A percentile compares a stretch with the other conserved stretches of the same genome.
phyloP scores from a whole-genome alignment of 176 grass and related monocot genomes.

The Juncus effusus region DNA sequence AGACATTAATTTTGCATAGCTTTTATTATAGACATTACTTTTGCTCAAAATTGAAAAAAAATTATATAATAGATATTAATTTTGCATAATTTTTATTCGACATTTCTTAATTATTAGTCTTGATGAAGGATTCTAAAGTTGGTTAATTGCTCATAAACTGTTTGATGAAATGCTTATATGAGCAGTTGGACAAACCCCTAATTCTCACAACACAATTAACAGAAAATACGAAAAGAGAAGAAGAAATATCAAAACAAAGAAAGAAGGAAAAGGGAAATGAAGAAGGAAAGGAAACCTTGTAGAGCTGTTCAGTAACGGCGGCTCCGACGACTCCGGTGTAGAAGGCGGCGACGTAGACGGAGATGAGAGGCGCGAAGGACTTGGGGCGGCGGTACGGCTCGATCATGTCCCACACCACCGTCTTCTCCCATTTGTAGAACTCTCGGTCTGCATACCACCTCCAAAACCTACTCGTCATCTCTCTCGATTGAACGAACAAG shows the following conservation, averaged over 20 bases:
- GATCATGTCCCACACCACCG: slow-evolving; percentile 93
- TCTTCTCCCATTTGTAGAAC: slow-evolving; percentile 94
- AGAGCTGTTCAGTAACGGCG: slow-evolving; percentile 84
- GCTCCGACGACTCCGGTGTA: slow-evolving; percentile 80
- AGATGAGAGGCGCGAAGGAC: slow-evolving; percentile 68
- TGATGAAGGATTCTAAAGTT: not conserved
- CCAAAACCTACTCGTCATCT: slow-evolving; percentile 74
- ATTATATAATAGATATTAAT: not conserved
- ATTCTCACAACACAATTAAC: too few relatives aligned
- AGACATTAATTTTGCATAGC: not conserved
- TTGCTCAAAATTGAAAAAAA: too few relatives aligned
- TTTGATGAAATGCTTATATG: slow-evolving; percentile 17
- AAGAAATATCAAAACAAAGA: not conserved
- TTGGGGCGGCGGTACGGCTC: slow-evolving; percentile 72
- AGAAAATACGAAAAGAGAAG: not conserved
- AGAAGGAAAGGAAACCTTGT: slow-evolving; percentile 40
- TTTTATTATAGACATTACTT: too few relatives aligned
- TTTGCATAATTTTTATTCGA: too few relatives aligned
- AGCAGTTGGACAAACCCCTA: too few relatives aligned
- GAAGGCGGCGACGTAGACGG: slow-evolving; percentile 85
- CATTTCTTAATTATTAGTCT: not conserved
- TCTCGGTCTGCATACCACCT: slow-evolving; percentile 88
- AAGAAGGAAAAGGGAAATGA: not conserved
- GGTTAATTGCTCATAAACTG: slow-evolving; percentile 4
- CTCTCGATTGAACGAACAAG: not conserved